Evolutionary conservation across 495 filamentous ascomycete species (phyloP), one percentile per base, ranked within the genome.

Genomic region (Chaetomium tenue): DNA sequence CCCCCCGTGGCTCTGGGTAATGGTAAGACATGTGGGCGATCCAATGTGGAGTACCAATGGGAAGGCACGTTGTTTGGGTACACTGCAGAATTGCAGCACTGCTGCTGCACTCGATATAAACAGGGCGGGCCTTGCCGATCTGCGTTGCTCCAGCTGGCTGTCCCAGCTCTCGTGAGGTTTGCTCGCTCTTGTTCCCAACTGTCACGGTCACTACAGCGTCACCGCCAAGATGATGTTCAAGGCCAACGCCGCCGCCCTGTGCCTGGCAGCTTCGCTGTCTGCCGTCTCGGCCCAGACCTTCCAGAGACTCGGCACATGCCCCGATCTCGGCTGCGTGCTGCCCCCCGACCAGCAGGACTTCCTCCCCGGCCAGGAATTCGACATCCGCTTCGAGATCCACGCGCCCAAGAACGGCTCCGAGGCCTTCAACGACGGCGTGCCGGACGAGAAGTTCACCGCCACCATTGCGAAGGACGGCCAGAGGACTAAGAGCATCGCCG

Each of bases 311-410:
- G 88, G 89, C 58, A 83, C 82, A 22, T 91, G 89, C 69, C 89
- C 88, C 5, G 80, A 81, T 13, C 77, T 91, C n/a, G 89, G 89
- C 63, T 91, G 89, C 69, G 79, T 91, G 57, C 82, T 91, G 37
- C 89, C 89, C 16, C 89, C 89, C 0, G 89, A 91, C 68, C 88
- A 90, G 81, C 85, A 83, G 42, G 89, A 91, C 67, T 91, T 91
- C 78, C 80, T 91, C 0, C 81, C 89, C 3, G 89, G 89, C 28
- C 88, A 90, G 72, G 85, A 82, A 69, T 91, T 91, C 69, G 89
- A 91, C 72, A 85, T 91, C 62, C 86, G 89, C 26, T 81, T 91
- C 28, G 89, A 91, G 73, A 83, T 91, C 40, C 89, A 91, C 68
- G 88, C 88, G 4, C 89, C 89, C 2, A 76, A 87, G 72, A 91